Conservation (phyloP, 495 filamentous ascomycete species). For the Daldinia caldariorum region DNA sequence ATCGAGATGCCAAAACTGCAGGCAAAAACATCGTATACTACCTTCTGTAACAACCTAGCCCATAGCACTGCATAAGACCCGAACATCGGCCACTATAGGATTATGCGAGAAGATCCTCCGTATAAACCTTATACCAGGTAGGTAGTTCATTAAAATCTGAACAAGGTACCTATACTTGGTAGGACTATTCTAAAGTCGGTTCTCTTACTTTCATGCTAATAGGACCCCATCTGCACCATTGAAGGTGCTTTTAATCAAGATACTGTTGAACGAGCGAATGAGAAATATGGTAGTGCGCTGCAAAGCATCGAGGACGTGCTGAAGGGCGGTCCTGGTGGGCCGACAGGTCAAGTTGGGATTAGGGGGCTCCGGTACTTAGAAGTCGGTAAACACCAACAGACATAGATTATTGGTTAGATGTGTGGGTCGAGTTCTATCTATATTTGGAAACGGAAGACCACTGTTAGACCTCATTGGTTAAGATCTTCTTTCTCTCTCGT, state of each 20-base stretch:
- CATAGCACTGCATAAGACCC: conserved; percentile 1
- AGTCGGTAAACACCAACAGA: conserved; percentile 9
- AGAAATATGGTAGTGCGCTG: conserved; percentile 15
- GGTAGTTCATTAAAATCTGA: background rate
- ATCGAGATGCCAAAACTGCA: conserved; percentile 8
- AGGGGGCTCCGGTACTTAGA: conserved; percentile 33
- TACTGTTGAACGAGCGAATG: conserved; percentile 24
- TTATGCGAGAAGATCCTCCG: background rate
- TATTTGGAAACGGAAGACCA: conserved; percentile 32
- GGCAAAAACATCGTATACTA: conserved; percentile 16
- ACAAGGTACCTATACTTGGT: conserved; percentile 7
- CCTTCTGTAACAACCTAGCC: conserved; percentile 2
- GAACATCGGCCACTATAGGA: background rate
- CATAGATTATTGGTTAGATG: conserved; percentile 23
- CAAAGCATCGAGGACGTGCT: conserved; percentile 22
- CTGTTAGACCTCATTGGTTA: conserved; percentile 20
- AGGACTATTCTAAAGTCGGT: conserved; percentile 15
- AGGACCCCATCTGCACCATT: conserved; percentile 8
- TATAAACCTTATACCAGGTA: background rate
- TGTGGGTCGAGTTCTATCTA: conserved; percentile 19
- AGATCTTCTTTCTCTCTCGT: conserved; percentile 18
- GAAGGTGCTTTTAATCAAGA: conserved; percentile 19
- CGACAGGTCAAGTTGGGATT: conserved; percentile 26
- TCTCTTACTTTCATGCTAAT: conserved; percentile 13
- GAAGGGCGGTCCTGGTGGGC: conserved; percentile 17